Conservation (phyloP, 108 stramenopile species). For the Cyclotella baltica region DNA sequence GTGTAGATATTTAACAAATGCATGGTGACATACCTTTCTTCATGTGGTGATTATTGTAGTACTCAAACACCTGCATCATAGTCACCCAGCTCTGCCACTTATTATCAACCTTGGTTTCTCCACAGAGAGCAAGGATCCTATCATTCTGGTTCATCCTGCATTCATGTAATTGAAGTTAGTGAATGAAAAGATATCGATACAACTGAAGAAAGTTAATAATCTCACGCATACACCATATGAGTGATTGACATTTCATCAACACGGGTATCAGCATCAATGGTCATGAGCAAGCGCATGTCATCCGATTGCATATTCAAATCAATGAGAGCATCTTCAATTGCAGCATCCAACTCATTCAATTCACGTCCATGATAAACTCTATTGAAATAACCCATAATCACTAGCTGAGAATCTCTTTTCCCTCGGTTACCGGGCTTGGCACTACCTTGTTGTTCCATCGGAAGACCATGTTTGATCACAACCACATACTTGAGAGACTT, state of each 20-base stretch:
- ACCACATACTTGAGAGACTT: constrained; percentile 64
- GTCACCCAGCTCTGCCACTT: constrained; percentile 61
- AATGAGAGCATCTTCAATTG: constrained; percentile 53
- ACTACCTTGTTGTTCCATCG: constrained; percentile 48
- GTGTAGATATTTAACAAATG: too few species aligned
- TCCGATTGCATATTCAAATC: constrained; percentile 48
- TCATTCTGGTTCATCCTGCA: constrained; percentile 61
- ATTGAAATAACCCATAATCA: constrained; percentile 59
- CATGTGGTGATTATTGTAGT: constrained; percentile 65
- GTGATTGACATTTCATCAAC: constrained; percentile 51
- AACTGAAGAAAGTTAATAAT: too few species aligned
- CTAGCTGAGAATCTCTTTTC: constrained; percentile 69
- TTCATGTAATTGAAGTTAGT: too few species aligned
- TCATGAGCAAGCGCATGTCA: constrained; percentile 62
- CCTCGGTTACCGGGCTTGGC: constrained; percentile 66
- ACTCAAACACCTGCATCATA: constrained; percentile 73
- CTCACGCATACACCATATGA: constrained; percentile 67
- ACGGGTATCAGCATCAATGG: constrained; percentile 69
- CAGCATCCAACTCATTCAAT: constrained; percentile 55
- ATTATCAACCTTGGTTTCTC: constrained; percentile 71
- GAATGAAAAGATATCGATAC: too few species aligned
- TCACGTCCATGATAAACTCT: constrained; percentile 59
- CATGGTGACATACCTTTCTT: too few species aligned
- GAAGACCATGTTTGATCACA: constrained; percentile 55
- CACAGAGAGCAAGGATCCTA: constrained; percentile 59